phyloP scores from a whole-genome alignment of 495 filamentous ascomycete genomes.

The Lasiosphaeria hispida region DNA sequence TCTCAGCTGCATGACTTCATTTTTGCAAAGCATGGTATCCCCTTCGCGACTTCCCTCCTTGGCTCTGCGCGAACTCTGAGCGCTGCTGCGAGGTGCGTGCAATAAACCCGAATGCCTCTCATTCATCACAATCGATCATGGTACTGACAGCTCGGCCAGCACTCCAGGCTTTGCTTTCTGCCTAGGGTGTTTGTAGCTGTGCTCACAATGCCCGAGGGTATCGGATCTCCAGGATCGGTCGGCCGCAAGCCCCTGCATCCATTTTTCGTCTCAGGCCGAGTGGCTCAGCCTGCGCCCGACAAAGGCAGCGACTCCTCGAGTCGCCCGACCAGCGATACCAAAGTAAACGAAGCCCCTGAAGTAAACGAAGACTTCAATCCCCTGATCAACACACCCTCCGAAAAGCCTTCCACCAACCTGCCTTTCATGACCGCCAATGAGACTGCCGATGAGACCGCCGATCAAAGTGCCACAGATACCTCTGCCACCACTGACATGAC shows the following conservation, averaged over 20 bases:
- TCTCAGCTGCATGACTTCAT: too few relatives aligned
- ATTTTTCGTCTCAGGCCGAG: conserved; percentile 28
- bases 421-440: not conserved
- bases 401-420: not conserved
- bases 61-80: not conserved
- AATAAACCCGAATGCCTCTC: not conserved
- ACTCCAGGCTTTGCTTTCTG: not conserved
- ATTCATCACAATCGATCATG: too few relatives aligned
- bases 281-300: not conserved
- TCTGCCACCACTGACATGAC: too few relatives aligned
- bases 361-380: conserved; percentile 8
- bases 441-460: not conserved
- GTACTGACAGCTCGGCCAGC: not conserved
- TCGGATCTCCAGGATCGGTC: conserved; percentile 5
- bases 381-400: not conserved
- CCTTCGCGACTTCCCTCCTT: too few relatives aligned
- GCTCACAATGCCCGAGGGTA: conserved; percentile 28
- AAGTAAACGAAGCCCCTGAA: not conserved
- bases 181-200: conserved; percentile 28
- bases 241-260: conserved; percentile 29
- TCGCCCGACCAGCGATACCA: not conserved
- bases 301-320: not conserved
- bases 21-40: too few relatives aligned
- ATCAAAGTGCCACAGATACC: too few relatives aligned
- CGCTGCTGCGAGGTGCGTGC: not conserved